Evolutionary conservation across 1,284 basidiomycete genomes (phyloP).

Genomic region (Apiotrichum porosum): DNA sequence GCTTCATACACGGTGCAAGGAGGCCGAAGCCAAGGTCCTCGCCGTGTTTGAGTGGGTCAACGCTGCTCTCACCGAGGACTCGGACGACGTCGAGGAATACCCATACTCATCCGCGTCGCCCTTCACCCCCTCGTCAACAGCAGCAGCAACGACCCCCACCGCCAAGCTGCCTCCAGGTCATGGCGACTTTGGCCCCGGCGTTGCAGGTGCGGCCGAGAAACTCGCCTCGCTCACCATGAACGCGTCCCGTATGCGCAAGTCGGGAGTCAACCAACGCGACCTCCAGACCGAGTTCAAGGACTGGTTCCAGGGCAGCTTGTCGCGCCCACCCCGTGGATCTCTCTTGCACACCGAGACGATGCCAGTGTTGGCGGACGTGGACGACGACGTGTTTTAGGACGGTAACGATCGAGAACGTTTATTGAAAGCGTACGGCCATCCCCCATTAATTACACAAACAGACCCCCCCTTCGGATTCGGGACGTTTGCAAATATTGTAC

Average conservation of each 20-base stretch:
- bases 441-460: too few species aligned
- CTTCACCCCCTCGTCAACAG: background rate
- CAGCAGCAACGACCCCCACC: background rate
- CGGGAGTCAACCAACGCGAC: slow-evolving; percentile 4
- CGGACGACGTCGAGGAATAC: background rate
- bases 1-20: slow-evolving; percentile 28
- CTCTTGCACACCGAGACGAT: slow-evolving; percentile 10
- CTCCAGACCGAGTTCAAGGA: slow-evolving; percentile 13
- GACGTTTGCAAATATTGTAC: slow-evolving; percentile 13
- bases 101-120: background rate
- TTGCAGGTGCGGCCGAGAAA: background rate
- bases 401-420: background rate
- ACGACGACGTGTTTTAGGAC: slow-evolving; percentile 14
- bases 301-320: slow-evolving; percentile 8
- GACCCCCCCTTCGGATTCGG: too few species aligned
- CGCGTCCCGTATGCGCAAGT: slow-evolving; percentile 7
- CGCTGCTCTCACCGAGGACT: background rate
- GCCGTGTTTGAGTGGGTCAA: slow-evolving; percentile 39
- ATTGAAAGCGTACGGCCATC: background rate
- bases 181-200: slow-evolving; percentile 14
- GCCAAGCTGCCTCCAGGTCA: too few species aligned
- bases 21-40: slow-evolving; percentile 39
- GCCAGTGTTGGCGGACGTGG: slow-evolving; percentile 9
- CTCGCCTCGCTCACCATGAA: slow-evolving; percentile 3
- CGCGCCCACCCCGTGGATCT: slow-evolving; percentile 4